Base-by-base conservation (phyloP, 768 basidiomycete species). In the Rhizopogon roseolus region DNA sequence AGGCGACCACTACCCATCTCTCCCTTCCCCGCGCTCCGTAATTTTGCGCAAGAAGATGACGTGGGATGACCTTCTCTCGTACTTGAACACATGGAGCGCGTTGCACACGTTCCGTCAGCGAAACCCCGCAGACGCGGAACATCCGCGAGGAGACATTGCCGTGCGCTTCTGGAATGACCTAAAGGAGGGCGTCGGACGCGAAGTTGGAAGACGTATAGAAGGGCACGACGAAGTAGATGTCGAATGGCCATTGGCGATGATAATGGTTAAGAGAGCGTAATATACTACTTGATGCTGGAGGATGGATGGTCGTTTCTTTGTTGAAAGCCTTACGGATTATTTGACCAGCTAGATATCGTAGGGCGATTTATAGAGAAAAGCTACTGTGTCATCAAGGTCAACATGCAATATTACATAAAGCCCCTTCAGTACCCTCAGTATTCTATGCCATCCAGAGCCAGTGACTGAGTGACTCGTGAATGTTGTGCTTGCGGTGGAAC, bases 11-110 rank as follows among this genome's bases (percentile, higher is more conserved):
- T 68, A 74, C 58, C 73, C 78, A 11, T 54, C 64, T n/a, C 53
- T 71, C 57, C 60, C 76, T 42, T 50, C 66, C 40, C 55, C 69
- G 54, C 65, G 60, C 53, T 37, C 66, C 54, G 73, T 84, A 48
- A 73, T 87, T 54, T 71, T 93, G 71, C 73, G 68, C 19, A 81
- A 80, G 60, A 70, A 64, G 38, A 80, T 86, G 76, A 77, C 79
- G 0, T 88, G 86, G 87, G 74, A 77, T 11, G 81, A 81, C 53
- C 68, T 93, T 0, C 73, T 87, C 5, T 78, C 73, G 2, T 93
- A 91, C 63, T 71, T 93, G 17, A 73, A 81, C 44, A 90, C 89
- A 0, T 86, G 79, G 74, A 89, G 86, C 60, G 71, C 88, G 2
- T 68, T 90, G 46, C 82, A 87, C 55, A 81, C 79, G 11, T 92